Evolutionary conservation across 78 protist genomes (phyloP).

Genomic region (Mantamonas sphyraenae): DNA sequence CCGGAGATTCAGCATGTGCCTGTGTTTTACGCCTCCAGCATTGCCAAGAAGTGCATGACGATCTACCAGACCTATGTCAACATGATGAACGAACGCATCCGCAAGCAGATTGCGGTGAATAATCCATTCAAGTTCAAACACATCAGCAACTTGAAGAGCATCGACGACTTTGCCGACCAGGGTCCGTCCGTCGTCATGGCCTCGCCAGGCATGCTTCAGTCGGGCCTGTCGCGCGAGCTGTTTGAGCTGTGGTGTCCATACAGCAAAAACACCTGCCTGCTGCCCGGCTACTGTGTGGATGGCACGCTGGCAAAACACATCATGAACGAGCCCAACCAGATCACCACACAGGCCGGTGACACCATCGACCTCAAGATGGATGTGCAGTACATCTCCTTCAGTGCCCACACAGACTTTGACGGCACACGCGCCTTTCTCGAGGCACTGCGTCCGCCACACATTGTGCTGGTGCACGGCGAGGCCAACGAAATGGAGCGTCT

Average conservation of each 20-base stretch:
- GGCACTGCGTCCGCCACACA: conserved; percentile 59
- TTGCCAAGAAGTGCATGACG: conserved; percentile 81
- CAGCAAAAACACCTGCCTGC: conserved; percentile 63
- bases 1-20: conserved; percentile 77
- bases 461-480: conserved; percentile 90
- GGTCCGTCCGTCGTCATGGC: conserved; percentile 91
- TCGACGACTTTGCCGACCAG: conserved; percentile 54
- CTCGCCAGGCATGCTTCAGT: conserved; percentile 86
- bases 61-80: conserved; percentile 72
- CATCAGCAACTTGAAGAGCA: conserved; percentile 52
- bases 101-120: conserved; percentile 31
- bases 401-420: conserved; percentile 86
- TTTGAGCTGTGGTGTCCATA: conserved; percentile 82
- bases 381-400: conserved; percentile 74
- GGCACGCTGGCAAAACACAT: conserved; percentile 82
- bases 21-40: conserved; percentile 79
- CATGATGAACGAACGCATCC: conserved; percentile 82
- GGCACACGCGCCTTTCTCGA: conserved; percentile 80
- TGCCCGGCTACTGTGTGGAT: conserved; percentile 89
- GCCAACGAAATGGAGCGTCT: conserved; percentile 61
- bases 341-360: conserved; percentile 21
- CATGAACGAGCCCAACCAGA: conserved; percentile 8
- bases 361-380: conserved; percentile 39
- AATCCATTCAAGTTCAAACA: conserved; percentile 88
- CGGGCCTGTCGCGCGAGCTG: conserved; percentile 76